Evolutionary conservation across 2,329 filamentous ascomycete species (phyloP).

Genomic region (Pseudophaeomoniella oleicola): DNA sequence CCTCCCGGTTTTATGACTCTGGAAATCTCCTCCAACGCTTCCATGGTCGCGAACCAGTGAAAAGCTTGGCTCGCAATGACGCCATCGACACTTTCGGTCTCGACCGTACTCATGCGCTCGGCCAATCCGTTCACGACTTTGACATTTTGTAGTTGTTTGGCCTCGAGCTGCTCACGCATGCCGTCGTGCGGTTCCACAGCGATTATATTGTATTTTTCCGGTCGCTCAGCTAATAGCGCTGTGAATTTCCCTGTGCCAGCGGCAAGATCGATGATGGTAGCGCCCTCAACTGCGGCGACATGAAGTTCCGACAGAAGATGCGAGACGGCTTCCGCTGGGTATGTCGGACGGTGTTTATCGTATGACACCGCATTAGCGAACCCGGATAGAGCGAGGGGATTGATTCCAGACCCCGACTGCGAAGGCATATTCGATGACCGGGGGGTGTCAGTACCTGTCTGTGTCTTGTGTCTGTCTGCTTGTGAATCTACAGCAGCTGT

Average conservation of each 20-base stretch:
- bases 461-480: no score
- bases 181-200: constrained; percentile 49
- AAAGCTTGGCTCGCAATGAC: constrained; percentile 54
- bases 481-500: no score
- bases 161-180: constrained; percentile 49
- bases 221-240: constrained; percentile 41
- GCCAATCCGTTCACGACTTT: constrained; percentile 44
- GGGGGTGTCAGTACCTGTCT: no score
- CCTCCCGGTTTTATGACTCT: constrained; percentile 47
- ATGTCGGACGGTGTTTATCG: constrained; percentile 54
- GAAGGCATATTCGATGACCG: no score
- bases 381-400: constrained; percentile 27
- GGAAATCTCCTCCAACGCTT: constrained; percentile 51
- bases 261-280: constrained; percentile 44
- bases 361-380: constrained; percentile 52
- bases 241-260: constrained; percentile 61
- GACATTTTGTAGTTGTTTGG: constrained; percentile 43
- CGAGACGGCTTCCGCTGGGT: constrained; percentile 43
- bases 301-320: constrained; percentile 42
- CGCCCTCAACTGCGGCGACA: constrained; percentile 29
- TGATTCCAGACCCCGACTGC: no score
- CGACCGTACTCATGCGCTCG: constrained; percentile 35
- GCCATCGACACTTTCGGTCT: constrained; percentile 47
- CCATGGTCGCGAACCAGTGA: constrained; percentile 51
- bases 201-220: constrained; percentile 45